Conservation (phyloP, 345 rosid species). For the Sapria himalayana region DNA sequence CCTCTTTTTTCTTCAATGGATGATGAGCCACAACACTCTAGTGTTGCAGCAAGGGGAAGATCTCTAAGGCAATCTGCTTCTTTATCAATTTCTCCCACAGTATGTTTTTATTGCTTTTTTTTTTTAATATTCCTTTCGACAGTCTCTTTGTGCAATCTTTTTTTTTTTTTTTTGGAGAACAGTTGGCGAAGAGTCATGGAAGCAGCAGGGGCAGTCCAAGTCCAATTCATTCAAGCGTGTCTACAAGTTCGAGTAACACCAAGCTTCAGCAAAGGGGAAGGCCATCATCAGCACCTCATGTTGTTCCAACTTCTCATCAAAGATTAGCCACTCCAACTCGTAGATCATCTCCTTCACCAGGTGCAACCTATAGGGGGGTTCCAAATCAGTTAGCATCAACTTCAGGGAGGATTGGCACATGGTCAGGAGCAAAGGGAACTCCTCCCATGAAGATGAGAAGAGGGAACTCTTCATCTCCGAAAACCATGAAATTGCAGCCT, state of each 20-base stretch:
- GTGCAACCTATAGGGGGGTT: constrained; percentile 35
- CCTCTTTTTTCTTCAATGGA: constrained; percentile 92
- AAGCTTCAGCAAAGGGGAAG: constrained; percentile 61
- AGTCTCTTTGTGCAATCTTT: background rate
- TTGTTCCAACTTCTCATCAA: constrained; percentile 40
- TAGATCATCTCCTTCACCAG: constrained; percentile 60
- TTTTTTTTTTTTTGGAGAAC: constrained; percentile 3
- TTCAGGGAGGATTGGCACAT: constrained; percentile 51
- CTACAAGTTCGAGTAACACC: constrained; percentile 51
- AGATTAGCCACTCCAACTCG: constrained; percentile 43
- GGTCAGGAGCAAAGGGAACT: constrained; percentile 49
- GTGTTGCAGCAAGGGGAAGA: constrained; percentile 52
- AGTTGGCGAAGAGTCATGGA: constrained; percentile 86
- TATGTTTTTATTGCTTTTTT: constrained; percentile 13
- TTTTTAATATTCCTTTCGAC: background rate
- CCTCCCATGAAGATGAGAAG: constrained; percentile 50
- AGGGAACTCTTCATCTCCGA: constrained; percentile 86
- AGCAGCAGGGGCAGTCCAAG: constrained; percentile 94
- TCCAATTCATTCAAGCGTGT: constrained; percentile 83
- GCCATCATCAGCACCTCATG: constrained; percentile 53
- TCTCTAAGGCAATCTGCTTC: constrained; percentile 76
- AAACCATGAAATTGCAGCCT: constrained; percentile 78
- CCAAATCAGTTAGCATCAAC: constrained; percentile 68
- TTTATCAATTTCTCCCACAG: constrained; percentile 86
- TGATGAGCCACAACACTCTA: constrained; percentile 43